These are phyloP conservation scores for Melanomma pulvis-pyrius DNA, from an alignment of 495 filamentous ascomycete species.

Conservation along the genomic window DNA sequence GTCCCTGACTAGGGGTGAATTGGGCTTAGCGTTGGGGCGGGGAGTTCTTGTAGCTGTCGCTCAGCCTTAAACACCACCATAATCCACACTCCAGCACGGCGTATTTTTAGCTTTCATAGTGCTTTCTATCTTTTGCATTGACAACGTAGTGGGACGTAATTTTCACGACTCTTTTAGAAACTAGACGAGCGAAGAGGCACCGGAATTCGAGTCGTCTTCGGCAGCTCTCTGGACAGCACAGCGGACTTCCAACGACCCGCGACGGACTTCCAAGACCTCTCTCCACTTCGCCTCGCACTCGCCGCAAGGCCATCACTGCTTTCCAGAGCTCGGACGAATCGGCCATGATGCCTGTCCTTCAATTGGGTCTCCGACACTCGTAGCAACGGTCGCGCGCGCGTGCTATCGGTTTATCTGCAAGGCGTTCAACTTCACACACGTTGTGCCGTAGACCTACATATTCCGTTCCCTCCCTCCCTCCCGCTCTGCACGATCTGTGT, in stretches of 20 bases:
- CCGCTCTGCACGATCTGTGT: not conserved
- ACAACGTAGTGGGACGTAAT: not conserved
- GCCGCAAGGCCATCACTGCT: not conserved
- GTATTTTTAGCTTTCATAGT: not conserved
- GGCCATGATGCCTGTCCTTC: too few species aligned
- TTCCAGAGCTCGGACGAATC: too few species aligned
- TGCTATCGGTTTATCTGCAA: not conserved
- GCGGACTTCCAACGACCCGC: not conserved
- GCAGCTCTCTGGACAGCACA: not conserved
- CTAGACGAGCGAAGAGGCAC: not conserved
- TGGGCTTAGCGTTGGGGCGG: constrained; percentile 2
- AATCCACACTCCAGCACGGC: not conserved
- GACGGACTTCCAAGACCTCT: not conserved
- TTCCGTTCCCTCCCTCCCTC: not conserved
- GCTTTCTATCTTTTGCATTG: not conserved
- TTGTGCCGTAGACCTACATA: not conserved
- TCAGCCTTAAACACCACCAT: not conserved
- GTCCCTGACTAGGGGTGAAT: not conserved
- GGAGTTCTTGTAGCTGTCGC: not conserved
- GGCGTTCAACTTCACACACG: not conserved
- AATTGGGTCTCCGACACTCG: not conserved
- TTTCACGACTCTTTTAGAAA: not conserved
- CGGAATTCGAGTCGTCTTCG: not conserved
- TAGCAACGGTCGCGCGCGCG: constrained; percentile 1
- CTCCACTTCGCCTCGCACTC: not conserved